Base-by-base conservation (phyloP, 2,329 filamentous ascomycete genomes). In the Ophiostoma quercus region DNA sequence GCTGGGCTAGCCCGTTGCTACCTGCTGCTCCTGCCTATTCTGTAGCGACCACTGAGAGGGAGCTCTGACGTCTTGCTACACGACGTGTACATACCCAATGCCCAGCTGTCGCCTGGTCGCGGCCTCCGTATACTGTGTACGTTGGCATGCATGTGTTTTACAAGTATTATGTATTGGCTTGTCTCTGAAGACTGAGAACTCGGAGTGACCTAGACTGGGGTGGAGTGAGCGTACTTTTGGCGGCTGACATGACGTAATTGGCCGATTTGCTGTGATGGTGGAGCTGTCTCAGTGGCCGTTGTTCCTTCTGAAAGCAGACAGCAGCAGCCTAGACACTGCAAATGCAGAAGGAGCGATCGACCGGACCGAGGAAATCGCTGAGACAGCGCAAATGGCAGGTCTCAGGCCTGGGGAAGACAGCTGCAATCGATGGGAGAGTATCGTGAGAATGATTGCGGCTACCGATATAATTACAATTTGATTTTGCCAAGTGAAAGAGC, bases 181-280 rank as follows among this genome's bases (percentile, higher is more conserved):
- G 32, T 19, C 1, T n/a, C 25, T 32, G 2, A 16, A 62, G 25
- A 29, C 6, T 47, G 39, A 41, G 11, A 11, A 14, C 39, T 14
- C 39, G 39, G 34, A 34, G 34, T 34, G 3, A 43, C 12, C 41
- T 5, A 47, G 19, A 41, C 39, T 47, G 25, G 32, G 32, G 19
- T 1, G 29, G 11, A 32, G 25, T 14, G 11, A 41, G 39, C 39
- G 39, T 62, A 32, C 57, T 62, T 62, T 62, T 62, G 9, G 22
- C 29, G 29, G 57, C 57, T 62, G 25, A 11, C 57, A 62, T 62
- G 57, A 62, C 57, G 57, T 47, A 47, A 47, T 47, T 47, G 43
- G 43, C 7, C 16, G 43, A n/a, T 47, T 19, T 47, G 43, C 7
- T n/a, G 43, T 47, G 43, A 6, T 0, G 12, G 12, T 14, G 51